Evolutionary conservation across 2,329 filamentous ascomycete species (phyloP).

Genomic region (Trichoderma sp.): DNA sequence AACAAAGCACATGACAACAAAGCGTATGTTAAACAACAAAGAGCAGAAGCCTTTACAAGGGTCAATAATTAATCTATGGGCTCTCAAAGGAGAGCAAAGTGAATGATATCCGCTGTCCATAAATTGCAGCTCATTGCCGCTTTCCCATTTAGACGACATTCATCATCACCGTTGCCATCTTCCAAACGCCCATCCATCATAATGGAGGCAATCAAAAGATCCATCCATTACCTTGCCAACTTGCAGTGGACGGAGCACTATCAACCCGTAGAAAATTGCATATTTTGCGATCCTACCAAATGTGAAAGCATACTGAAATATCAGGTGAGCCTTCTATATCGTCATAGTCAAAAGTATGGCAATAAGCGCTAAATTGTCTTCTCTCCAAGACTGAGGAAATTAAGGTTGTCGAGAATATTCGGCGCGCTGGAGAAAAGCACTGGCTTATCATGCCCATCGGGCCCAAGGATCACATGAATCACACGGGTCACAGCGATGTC

Average conservation of each 20-base stretch:
- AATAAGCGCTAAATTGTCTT: neutral
- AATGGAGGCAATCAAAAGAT: neutral
- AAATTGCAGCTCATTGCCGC: neutral
- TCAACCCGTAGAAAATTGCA: neutral
- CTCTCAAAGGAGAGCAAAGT: neutral
- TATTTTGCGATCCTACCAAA: neutral
- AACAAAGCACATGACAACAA: neutral
- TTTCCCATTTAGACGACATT: neutral
- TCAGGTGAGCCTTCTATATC: neutral
- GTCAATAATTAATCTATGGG: neutral
- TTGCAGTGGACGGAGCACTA: neutral
- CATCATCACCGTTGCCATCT: neutral
- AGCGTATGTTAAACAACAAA: neutral
- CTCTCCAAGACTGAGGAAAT: neutral
- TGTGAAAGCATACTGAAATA: neutral
- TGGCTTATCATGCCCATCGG: constrained; percentile 3
- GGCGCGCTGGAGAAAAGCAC: neutral
- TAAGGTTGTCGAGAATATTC: neutral
- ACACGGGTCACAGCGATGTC: too few species aligned
- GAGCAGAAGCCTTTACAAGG: neutral
- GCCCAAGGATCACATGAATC: neutral
- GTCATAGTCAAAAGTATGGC: neutral
- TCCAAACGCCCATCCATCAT: neutral
- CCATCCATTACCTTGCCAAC: neutral
- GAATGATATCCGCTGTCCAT: neutral